Evolutionary conservation across 805 yeast species (phyloP).

Genomic region (Myxozyma sirexii): DNA sequence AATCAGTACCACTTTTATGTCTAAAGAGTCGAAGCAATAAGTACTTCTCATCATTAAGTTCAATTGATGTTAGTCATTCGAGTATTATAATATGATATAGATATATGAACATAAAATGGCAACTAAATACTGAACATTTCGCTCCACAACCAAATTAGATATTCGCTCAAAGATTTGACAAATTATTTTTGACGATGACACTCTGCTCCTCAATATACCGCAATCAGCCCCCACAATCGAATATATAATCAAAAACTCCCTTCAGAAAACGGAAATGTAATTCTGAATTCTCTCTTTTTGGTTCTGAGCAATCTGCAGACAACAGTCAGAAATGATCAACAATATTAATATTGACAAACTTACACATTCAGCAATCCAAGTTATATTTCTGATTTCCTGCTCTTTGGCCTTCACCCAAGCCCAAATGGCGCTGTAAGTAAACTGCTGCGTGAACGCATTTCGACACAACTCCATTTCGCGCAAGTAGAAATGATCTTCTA

Average conservation of each 20-base stretch:
- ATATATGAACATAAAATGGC: no score
- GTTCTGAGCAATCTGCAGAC: constrained; percentile 80
- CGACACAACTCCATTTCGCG: constrained; percentile 90
- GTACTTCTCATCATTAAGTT: no score
- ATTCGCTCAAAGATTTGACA: no score
- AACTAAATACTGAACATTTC: no score
- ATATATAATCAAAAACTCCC: constrained; percentile 20
- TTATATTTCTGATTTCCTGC: constrained; percentile 93
- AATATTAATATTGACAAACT: not conserved
- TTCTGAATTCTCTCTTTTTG: constrained; percentile 92
- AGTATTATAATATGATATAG: no score
- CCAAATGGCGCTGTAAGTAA: constrained; percentile 87
- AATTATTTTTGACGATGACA: not conserved
- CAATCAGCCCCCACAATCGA: not conserved
- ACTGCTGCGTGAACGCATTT: constrained; percentile 87
- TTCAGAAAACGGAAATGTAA: constrained; percentile 79
- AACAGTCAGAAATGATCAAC: not conserved
- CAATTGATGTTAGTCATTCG: no score
- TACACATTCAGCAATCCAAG: constrained; percentile 98
- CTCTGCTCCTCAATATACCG: not conserved
- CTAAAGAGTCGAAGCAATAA: no score
- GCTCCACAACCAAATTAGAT: no score
- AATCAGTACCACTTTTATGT: no score
- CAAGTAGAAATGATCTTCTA: constrained; percentile 93
- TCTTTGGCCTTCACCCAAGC: constrained; percentile 96